Evolutionary conservation across 148 eudicot genomes (phyloP).

Genomic region (Mesembryanthemum crystallinum): DNA sequence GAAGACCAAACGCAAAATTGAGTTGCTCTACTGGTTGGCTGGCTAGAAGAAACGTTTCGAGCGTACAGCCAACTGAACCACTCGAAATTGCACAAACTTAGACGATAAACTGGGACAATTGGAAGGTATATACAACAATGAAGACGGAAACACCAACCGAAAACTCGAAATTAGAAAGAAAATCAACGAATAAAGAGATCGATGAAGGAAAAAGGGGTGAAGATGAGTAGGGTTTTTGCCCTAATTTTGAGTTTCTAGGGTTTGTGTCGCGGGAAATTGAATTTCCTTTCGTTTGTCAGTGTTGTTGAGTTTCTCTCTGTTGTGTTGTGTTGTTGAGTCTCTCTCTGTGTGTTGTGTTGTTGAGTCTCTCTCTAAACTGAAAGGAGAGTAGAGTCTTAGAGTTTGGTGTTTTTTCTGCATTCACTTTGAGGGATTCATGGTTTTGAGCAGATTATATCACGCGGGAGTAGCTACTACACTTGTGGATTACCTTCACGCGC

Average conservation of each 20-base stretch:
- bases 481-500: slow-evolving; percentile 12
- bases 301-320: neutral
- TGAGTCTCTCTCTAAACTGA: too few species aligned
- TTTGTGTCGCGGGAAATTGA: slow-evolving; percentile 9
- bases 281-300: neutral
- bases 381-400: too few species aligned
- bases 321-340: neutral
- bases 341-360: too few species aligned
- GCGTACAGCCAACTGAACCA: neutral
- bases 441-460: slow-evolving; percentile 12
- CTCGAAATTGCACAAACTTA: neutral
- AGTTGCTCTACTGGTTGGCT: neutral
- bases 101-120: neutral
- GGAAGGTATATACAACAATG: neutral
- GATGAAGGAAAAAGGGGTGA: neutral
- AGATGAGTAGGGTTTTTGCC: neutral
- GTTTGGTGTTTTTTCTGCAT: too few species aligned
- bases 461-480: neutral
- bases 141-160: neutral
- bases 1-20: neutral
- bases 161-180: neutral
- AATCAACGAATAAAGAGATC: too few species aligned
- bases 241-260: slow-evolving; percentile 10
- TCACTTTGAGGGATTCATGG: neutral
- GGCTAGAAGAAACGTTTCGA: neutral